Base-by-base conservation (phyloP, 352 stramenopile genomes). In the Pythium volutum region DNA sequence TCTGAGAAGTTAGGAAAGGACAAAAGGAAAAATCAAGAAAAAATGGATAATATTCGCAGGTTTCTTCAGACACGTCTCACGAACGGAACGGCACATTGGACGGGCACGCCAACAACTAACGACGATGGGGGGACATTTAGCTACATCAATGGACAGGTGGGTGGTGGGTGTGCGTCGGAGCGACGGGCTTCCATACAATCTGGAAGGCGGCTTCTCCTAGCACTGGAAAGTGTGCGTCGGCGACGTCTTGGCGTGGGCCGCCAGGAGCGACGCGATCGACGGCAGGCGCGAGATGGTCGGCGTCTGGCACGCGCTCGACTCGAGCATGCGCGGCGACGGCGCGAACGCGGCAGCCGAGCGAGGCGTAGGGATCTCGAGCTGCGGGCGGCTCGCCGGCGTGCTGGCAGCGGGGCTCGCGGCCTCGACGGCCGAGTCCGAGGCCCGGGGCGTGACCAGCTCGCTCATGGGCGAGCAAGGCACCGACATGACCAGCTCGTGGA, bases 401-500 rank as follows among this genome's bases (percentile, higher is more conserved):
- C 26, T 42, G 26, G 48, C 41, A 36, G 63, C 42, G 31, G 31
- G 31, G 39, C 26, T 62, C 12, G 47, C 16, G n/a, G 9, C 45
- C 18, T 47, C 38, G 23, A 11, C 18, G 20, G 27, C 26, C 15
- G 58, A 23, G n/a, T 52, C 54, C 22, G 47, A 23, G 20, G 63
- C 55, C 50, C 69, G 73, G 25, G 77, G 77, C 20, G 73, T 75
- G 18, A 52, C 53, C 26, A 81, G 6, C 12, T 83, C 75, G 55
- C 64, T 69, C 59, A 79, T 74, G 0, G 80, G 77, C 5, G 80
- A 87, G 71, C 75, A 84, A 33, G 80, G 77, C 62, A 87, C 80
- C 12, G 77, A 68, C 39, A 89, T 75, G 64, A 89, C 67, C 33
- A 69, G 62, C 43, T 77, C 67, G 69, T 89, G 76, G 58, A 89